These are phyloP conservation scores for Solanum sitiens DNA, from an alignment of 257 asterid genomes.

Conservation along the genomic window DNA sequence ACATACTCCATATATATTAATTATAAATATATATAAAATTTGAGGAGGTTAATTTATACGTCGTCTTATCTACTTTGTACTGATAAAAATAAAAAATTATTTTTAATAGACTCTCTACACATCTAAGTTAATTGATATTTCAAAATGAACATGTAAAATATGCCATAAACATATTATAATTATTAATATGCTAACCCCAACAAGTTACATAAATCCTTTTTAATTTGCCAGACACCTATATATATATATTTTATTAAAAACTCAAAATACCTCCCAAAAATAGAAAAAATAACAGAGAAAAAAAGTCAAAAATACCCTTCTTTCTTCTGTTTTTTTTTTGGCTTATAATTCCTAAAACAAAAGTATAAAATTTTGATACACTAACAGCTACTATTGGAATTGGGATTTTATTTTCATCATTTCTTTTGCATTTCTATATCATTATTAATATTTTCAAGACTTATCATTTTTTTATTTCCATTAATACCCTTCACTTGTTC, in stretches of 20 bases:
- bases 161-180: not conserved
- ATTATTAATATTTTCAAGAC: constrained; percentile 34
- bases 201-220: not conserved
- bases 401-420: constrained; percentile 8
- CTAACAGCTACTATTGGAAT: constrained; percentile 29
- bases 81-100: rapidly evolving
- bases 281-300: not conserved
- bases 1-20: not conserved
- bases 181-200: not conserved
- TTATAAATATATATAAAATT: too few species aligned
- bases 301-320: constrained; percentile 20
- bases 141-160: not conserved
- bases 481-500: constrained; percentile 36
- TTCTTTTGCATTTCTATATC: constrained; percentile 12
- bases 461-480: not conserved
- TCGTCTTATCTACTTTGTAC: too few species aligned
- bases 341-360: not conserved
- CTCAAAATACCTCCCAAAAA: not conserved
- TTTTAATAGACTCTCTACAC: not conserved
- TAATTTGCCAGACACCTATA: not conserved
- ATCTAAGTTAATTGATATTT: not conserved
- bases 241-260: not conserved
- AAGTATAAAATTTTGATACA: constrained; percentile 26
- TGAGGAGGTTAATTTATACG: too few species aligned
- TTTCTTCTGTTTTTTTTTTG: not conserved